Base-by-base conservation (phyloP, 2,329 filamentous ascomycete species). In the Sarocladium strictum region DNA sequence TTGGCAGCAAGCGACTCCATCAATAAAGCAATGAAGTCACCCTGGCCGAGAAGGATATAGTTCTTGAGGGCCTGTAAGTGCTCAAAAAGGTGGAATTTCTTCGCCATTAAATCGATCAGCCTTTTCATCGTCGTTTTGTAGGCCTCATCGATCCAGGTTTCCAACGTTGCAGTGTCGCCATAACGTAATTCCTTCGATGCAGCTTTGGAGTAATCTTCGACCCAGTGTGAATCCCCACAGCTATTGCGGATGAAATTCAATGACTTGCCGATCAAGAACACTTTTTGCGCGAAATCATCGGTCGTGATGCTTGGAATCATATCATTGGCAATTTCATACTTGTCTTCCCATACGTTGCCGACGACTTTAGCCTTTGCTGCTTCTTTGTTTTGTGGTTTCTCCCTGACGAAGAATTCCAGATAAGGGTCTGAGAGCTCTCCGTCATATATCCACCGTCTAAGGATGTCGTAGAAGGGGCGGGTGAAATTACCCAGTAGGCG, bases 71-170 rank as follows among this genome's bases (percentile, higher is more conserved):
- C 94, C 58, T 86, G 84, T 1, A 99, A 78, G 67, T 99, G 95
- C 54, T 95, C 88, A 64, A 97, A 96, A 0, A 99, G 77, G 60
- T 93, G 90, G 72, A 99, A 99, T 64, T 97, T 97, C 61, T 86
- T 86, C 53, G 87, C 89, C 93, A 99, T 97, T 54, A 99, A 81
- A 65, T 92, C 81, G 63, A 96, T 95, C 26, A 97, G 78, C 14
- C 93, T 87, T 55, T 90, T 90, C 93, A 99, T 99, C 5, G 95
- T 97, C 0, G 90, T 94, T 70, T 96, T 96, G 75, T 99, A 96
- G 2, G 95, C 94, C 63, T 97, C 90, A 62, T 97, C 94, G 62
- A 99, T 99, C 71, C 90, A 97, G 1, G 85, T 84, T 67, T 96
- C 92, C 1, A 99, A 79, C 1, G 87, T 95, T 0, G 90, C 90